A percentile compares a stretch with the other conserved stretches of the same genome.
These are phyloP conservation scores for Lachancea nothofagi DNA, from an alignment of 805 yeast genomes.

Conservation along the genomic window DNA sequence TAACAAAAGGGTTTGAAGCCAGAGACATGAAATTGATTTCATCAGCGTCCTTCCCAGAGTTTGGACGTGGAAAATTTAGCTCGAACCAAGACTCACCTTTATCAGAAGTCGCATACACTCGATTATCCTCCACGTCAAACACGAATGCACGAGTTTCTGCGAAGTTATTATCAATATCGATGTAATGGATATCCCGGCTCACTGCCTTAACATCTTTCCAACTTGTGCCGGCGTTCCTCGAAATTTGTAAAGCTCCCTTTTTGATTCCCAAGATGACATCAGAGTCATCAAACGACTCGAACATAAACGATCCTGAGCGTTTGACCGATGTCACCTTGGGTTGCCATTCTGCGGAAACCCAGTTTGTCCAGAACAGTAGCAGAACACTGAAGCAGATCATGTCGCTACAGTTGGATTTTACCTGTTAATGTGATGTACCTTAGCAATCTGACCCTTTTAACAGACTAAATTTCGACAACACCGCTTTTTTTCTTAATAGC, in stretches of 20 bases:
- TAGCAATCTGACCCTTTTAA: no score
- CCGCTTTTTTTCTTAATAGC: no score
- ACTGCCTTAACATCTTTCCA: slow-evolving; percentile 35
- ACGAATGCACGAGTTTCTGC: slow-evolving; percentile 4
- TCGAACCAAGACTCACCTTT: slow-evolving; percentile 27
- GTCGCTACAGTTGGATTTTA: no score
- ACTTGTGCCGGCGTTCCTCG: slow-evolving; percentile 46
- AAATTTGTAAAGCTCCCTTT: slow-evolving; percentile 30
- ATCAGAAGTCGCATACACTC: slow-evolving; percentile 23
- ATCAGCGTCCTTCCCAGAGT: neutral
- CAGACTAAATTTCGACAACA: no score
- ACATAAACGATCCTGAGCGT: slow-evolving; percentile 1
- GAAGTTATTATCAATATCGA: slow-evolving; percentile 2
- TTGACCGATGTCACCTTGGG: slow-evolving; percentile 18
- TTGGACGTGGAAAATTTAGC: slow-evolving; percentile 7
- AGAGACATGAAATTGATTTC: slow-evolving; percentile 6
- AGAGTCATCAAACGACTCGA: slow-evolving; percentile 47
- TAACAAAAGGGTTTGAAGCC: slow-evolving; percentile 17
- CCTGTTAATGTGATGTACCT: no score
- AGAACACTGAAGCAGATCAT: neutral
- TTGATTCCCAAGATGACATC: slow-evolving; percentile 36
- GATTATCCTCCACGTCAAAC: neutral
- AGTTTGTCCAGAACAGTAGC: slow-evolving; percentile 4
- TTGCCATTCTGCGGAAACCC: slow-evolving; percentile 13
- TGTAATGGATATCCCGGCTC: neutral